Evolutionary conservation across 768 basidiomycete genomes (phyloP).

Genomic region (Strobilomyces confusus): DNA sequence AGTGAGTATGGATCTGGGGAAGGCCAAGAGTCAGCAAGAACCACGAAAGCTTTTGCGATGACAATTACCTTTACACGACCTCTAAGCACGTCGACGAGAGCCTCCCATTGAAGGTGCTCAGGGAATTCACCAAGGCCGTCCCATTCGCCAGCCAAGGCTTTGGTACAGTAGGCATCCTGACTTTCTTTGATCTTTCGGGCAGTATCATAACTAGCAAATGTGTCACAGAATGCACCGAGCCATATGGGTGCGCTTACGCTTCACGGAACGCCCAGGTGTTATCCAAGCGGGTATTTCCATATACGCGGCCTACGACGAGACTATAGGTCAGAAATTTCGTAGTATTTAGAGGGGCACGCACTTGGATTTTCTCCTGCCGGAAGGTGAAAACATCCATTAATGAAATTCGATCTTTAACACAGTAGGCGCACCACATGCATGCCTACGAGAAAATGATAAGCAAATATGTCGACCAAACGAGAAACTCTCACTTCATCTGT

Average conservation of each 20-base stretch:
- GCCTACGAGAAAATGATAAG: slow-evolving; percentile 33
- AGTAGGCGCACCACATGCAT: slow-evolving; percentile 50
- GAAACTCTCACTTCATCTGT: slow-evolving; percentile 64
- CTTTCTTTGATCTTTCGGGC: slow-evolving; percentile 49
- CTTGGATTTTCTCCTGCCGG: slow-evolving; percentile 47
- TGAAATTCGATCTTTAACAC: neutral
- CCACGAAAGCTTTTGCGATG: neutral
- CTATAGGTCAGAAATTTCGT: neutral
- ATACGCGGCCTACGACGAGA: slow-evolving; percentile 20
- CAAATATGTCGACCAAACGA: neutral
- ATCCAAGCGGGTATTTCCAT: slow-evolving; percentile 42
- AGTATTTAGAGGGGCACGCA: slow-evolving; percentile 10
- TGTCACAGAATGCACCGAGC: slow-evolving; percentile 1
- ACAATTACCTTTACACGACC: slow-evolving; percentile 70
- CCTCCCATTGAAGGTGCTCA: slow-evolving; percentile 68
- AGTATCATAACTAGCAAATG: slow-evolving; percentile 40
- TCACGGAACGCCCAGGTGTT: slow-evolving; percentile 50
- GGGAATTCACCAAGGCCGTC: slow-evolving; percentile 53
- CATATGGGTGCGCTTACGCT: slow-evolving; percentile 32
- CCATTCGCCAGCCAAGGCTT: slow-evolving; percentile 40
- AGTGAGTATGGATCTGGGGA: slow-evolving; percentile 36
- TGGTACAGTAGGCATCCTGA: slow-evolving; percentile 54
- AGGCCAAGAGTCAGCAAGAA: neutral
- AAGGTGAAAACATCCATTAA: neutral
- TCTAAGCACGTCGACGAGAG: slow-evolving; percentile 76